These are phyloP conservation scores for Globisporangium abappressorium DNA, from an alignment of 352 stramenopile genomes.

Conservation along the genomic window DNA sequence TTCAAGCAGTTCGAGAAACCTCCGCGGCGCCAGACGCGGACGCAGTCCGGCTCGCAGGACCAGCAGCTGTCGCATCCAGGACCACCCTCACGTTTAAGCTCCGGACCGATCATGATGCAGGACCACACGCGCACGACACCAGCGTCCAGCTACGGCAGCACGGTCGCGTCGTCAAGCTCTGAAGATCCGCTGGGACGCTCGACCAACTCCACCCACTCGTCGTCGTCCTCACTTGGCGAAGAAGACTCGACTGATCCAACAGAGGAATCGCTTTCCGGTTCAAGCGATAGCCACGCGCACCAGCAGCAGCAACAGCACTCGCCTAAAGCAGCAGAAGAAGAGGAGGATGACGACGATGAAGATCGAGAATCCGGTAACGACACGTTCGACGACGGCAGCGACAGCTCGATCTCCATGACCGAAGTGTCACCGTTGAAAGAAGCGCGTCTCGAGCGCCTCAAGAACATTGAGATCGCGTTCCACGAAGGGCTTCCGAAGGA, in stretches of 20 bases:
- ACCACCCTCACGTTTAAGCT: constrained; percentile 15
- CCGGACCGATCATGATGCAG: constrained; percentile 11
- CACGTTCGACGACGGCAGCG: constrained; percentile 28
- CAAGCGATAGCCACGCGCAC: constrained; percentile 14
- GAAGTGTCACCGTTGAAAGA: constrained; percentile 67
- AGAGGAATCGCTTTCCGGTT: constrained; percentile 23
- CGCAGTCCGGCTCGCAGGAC: constrained; percentile 7
- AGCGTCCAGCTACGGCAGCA: constrained; percentile 59
- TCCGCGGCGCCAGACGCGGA: constrained; percentile 23
- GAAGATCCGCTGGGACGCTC: constrained; percentile 36
- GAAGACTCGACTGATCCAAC: constrained; percentile 37
- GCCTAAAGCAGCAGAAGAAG: constrained; percentile 6
- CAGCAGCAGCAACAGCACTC: constrained; percentile 16
- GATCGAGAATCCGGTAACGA: constrained; percentile 24
- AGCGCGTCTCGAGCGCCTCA: constrained; percentile 62
- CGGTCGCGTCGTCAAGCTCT: constrained; percentile 37
- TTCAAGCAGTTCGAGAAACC: constrained; percentile 77
- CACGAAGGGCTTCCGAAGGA: constrained; percentile 74
- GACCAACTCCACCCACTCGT: constrained; percentile 46
- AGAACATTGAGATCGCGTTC: constrained; percentile 75
- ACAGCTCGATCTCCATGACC: constrained; percentile 41
- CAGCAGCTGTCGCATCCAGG: not conserved
- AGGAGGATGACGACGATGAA: constrained; percentile 36
- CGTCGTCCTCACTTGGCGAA: constrained; percentile 32
- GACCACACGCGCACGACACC: constrained; percentile 23